Evolutionary conservation across 495 filamentous ascomycete genomes (phyloP).

Genomic region (Umbilicaria muhlenbergii): DNA sequence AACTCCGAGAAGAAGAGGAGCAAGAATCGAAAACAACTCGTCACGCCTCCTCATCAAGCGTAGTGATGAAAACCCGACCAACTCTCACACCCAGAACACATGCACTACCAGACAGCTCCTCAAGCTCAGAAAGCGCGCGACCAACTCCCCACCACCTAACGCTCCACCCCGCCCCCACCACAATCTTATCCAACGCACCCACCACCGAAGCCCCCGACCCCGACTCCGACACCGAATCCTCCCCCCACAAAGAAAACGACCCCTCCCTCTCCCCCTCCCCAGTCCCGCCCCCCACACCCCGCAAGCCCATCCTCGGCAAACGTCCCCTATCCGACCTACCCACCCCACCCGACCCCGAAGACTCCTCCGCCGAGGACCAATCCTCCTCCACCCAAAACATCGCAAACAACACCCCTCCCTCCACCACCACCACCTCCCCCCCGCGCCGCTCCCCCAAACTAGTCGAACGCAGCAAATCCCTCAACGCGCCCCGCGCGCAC

Average conservation of each 20-base stretch:
- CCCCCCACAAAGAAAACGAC: constrained; percentile 34
- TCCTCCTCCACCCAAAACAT: constrained; percentile 29
- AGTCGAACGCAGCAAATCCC: constrained; percentile 13
- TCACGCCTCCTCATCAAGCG: neutral
- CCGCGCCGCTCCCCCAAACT: constrained; percentile 21
- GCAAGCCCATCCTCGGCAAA: constrained; percentile 24
- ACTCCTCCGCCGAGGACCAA: constrained; percentile 8
- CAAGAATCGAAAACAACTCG: neutral
- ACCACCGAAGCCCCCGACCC: constrained; percentile 7
- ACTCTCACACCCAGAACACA: neutral
- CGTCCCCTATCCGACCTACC: constrained; percentile 24
- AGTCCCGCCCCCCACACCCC: constrained; percentile 18
- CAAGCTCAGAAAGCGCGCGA: constrained; percentile 10
- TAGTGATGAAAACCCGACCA: constrained; percentile 11
- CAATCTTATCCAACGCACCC: constrained; percentile 12
- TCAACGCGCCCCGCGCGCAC: constrained; percentile 9
- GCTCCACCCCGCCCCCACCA: constrained; percentile 1
- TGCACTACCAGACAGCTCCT: neutral
- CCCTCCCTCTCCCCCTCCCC: constrained; percentile 28
- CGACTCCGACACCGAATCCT: constrained; percentile 15
- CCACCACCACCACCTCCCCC: constrained; percentile 8
- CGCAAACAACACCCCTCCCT: constrained; percentile 15
- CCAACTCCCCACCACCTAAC: no score
- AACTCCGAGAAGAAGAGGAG: constrained; percentile 3
- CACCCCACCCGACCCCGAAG: constrained; percentile 1